phyloP scores from a whole-genome alignment of 2,329 filamentous ascomycete genomes.

The Pseudogymnoascus sp. region DNA sequence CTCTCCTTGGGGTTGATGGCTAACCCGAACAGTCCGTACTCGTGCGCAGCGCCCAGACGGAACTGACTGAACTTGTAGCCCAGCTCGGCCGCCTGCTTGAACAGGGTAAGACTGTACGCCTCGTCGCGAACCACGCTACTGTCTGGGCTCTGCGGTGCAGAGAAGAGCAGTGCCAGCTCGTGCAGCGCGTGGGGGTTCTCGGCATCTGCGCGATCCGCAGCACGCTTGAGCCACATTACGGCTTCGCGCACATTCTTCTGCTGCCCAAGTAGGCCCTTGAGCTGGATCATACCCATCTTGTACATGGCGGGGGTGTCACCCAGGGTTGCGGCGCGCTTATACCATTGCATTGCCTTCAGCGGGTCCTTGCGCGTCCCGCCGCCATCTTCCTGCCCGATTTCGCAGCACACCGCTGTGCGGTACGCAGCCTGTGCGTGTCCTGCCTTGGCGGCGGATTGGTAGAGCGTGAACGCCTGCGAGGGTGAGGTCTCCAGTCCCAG shows the following conservation, averaged over 20 bases:
- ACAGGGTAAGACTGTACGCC: slow-evolving; percentile 70
- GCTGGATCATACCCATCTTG: slow-evolving; percentile 91
- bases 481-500: slow-evolving; percentile 74
- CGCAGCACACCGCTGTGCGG: slow-evolving; percentile 91
- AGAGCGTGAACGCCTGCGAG: slow-evolving; percentile 88
- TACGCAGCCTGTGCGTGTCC: slow-evolving; percentile 85
- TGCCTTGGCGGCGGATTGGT: slow-evolving; percentile 86
- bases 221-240: slow-evolving; percentile 85
- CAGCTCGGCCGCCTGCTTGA: slow-evolving; percentile 75
- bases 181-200: slow-evolving; percentile 95
- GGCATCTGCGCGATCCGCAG: slow-evolving; percentile 75
- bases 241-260: slow-evolving; percentile 75
- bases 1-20: slow-evolving; percentile 75
- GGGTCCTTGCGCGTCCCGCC: slow-evolving; percentile 88
- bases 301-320: slow-evolving; percentile 95
- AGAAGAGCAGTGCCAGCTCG: slow-evolving; percentile 66
- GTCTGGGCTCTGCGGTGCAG: slow-evolving; percentile 58
- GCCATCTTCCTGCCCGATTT: slow-evolving; percentile 89
- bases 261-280: slow-evolving; percentile 91
- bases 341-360: slow-evolving; percentile 95
- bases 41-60: slow-evolving; percentile 77
- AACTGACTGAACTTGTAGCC: slow-evolving; percentile 96
- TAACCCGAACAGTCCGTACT: slow-evolving; percentile 80
- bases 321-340: slow-evolving; percentile 82
- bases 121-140: slow-evolving; percentile 70